These are phyloP conservation scores for Trichosporon inkin DNA, from an alignment of 1,284 basidiomycete species.

Conservation along the genomic window DNA sequence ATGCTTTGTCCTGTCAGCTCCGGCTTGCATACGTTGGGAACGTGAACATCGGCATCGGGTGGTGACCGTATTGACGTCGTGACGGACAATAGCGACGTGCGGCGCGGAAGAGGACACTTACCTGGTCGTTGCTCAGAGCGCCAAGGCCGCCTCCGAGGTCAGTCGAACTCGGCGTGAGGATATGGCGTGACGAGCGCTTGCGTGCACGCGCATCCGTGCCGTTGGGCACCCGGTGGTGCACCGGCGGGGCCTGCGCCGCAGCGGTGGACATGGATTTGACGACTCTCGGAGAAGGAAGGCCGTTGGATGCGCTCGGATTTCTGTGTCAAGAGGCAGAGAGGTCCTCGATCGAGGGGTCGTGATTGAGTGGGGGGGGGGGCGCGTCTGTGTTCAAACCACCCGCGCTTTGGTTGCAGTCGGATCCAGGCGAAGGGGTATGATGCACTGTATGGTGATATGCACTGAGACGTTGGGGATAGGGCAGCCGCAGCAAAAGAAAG, in stretches of 20 bases:
- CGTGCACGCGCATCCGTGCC: slow-evolving; percentile 15
- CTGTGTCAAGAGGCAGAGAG: background rate
- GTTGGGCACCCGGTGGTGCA: slow-evolving; percentile 10
- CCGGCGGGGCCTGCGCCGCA: slow-evolving; percentile 6
- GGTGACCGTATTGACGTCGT: no score
- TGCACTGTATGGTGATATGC: background rate
- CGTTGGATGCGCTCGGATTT: background rate
- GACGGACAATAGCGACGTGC: no score
- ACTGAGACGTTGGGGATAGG: background rate
- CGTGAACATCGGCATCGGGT: background rate
- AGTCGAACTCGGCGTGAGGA: slow-evolving; percentile 15
- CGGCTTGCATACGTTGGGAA: background rate
- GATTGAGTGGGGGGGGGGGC: background rate
- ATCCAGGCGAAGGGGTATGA: background rate
- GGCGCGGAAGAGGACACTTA: slow-evolving; percentile 5
- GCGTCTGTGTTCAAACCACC: background rate
- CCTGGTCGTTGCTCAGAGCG: slow-evolving; percentile 15
- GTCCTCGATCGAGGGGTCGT: background rate
- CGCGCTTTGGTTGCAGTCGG: background rate
- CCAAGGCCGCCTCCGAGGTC: slow-evolving; percentile 37
- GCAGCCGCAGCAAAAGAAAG: background rate
- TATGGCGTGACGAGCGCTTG: slow-evolving; percentile 22
- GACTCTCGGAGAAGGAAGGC: background rate
- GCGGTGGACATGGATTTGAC: slow-evolving; percentile 8
- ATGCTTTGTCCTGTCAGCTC: background rate